These are phyloP conservation scores for Komagataella mondaviorum DNA, from an alignment of 805 yeast species.

Conservation along the genomic window DNA sequence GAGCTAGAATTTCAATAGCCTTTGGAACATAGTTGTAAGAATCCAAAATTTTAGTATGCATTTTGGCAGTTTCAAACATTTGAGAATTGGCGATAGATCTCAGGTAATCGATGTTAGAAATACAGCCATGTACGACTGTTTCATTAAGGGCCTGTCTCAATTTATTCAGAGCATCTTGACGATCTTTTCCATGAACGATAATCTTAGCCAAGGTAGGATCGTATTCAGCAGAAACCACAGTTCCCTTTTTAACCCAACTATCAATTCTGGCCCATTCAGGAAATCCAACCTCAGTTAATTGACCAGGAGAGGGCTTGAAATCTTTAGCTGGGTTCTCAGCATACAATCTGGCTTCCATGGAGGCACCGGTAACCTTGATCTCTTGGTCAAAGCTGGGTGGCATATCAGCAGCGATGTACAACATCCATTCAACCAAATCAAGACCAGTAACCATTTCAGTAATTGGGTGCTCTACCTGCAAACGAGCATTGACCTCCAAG, in stretches of 20 bases:
- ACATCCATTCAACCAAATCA: conserved; percentile 96
- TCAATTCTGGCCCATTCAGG: conserved; percentile 91
- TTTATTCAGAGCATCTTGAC: conserved; percentile 71
- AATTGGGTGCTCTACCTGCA: conserved; percentile 96
- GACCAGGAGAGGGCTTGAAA: conserved; percentile 95
- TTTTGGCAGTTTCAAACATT: conserved; percentile 74
- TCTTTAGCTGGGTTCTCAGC: conserved; percentile 96
- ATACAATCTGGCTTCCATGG: conserved; percentile 93
- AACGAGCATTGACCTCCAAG: conserved; percentile 90
- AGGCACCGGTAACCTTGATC: conserved; percentile 63
- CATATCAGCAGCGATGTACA: conserved; percentile 76
- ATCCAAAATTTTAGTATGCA: conserved; percentile 82
- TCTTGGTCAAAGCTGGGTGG: conserved; percentile 64
- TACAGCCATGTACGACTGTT: conserved; percentile 79
- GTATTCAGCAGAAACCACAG: conserved; percentile 80
- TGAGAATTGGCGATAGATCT: conserved; percentile 71
- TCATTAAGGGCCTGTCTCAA: conserved; percentile 73
- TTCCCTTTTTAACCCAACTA: conserved; percentile 87
- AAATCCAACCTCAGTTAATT: conserved; percentile 69
- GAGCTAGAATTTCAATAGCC: conserved; percentile 74
- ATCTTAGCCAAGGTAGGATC: conserved; percentile 96
- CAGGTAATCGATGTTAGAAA: conserved; percentile 82
- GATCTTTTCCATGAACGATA: conserved; percentile 84
- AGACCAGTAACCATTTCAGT: conserved; percentile 92
- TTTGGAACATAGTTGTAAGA: conserved; percentile 64